These are phyloP conservation scores for Aspergillus sp. DNA, from an alignment of 2,329 filamentous ascomycete species.

Conservation along the genomic window DNA sequence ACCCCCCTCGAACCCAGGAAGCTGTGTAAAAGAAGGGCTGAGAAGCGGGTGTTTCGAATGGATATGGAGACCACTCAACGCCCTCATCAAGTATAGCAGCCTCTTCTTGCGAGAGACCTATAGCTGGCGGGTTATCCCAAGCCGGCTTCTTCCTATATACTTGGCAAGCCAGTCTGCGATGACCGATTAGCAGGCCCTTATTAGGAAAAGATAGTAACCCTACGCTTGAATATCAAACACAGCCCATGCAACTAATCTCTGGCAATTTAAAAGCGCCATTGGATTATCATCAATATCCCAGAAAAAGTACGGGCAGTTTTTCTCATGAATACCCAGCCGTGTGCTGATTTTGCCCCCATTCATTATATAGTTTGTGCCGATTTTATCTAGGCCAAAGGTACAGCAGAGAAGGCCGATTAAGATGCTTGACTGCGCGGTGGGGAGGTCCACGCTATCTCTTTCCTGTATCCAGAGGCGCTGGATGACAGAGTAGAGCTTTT, in stretches of 20 bases:
- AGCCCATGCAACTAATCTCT: slow-evolving; percentile 23
- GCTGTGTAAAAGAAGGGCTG: slow-evolving; percentile 16
- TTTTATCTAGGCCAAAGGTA: slow-evolving; percentile 24
- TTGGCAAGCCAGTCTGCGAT: slow-evolving; percentile 21
- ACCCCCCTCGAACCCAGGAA: slow-evolving; percentile 9
- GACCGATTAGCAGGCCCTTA: background rate
- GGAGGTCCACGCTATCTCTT: slow-evolving; percentile 13
- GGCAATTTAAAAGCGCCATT: slow-evolving; percentile 11
- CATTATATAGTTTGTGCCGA: slow-evolving; percentile 25
- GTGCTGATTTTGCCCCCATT: slow-evolving; percentile 18
- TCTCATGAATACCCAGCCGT: slow-evolving; percentile 11
- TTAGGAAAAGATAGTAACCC: background rate
- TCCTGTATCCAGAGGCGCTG: slow-evolving; percentile 22
- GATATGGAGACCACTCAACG: slow-evolving; percentile 18
- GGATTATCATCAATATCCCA: background rate
- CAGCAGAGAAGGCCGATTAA: slow-evolving; percentile 25
- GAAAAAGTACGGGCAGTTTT: slow-evolving; percentile 13
- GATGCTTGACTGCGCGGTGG: slow-evolving; percentile 23
- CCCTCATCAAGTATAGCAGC: slow-evolving; percentile 17
- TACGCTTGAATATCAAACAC: slow-evolving; percentile 26
- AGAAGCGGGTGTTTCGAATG: slow-evolving; percentile 11
- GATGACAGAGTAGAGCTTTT: slow-evolving; percentile 22
- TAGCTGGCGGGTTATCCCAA: slow-evolving; percentile 18
- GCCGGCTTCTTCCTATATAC: slow-evolving; percentile 22
- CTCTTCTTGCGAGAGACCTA: slow-evolving; percentile 18